These are phyloP conservation scores for Mycena vulgaris DNA, from an alignment of 768 basidiomycete genomes.

Conservation along the genomic window DNA sequence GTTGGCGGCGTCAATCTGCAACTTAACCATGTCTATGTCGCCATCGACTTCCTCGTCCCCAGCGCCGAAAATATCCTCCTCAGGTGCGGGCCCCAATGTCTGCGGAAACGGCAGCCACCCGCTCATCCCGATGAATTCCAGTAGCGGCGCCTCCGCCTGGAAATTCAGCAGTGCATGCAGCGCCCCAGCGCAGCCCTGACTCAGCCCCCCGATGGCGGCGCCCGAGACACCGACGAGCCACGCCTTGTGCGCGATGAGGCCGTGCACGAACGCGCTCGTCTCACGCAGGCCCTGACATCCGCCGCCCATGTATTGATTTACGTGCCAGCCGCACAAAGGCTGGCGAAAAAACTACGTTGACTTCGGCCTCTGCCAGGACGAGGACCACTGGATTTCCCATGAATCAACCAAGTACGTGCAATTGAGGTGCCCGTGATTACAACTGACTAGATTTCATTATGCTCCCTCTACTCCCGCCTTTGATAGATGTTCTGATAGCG, in stretches of 20 bases:
- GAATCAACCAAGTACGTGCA: no score
- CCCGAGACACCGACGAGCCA: slow-evolving; percentile 9
- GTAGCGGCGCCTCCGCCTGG: slow-evolving; percentile 4
- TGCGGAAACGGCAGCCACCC: slow-evolving; percentile 30
- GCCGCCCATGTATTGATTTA: no score
- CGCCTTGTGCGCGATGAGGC: slow-evolving; percentile 16
- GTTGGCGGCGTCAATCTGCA: slow-evolving; percentile 12
- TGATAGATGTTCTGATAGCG: no score
- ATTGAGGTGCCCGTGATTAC: no score
- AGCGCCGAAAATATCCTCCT: slow-evolving; percentile 5
- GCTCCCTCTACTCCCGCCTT: no score
- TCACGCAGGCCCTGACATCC: not conserved
- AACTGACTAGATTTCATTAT: no score
- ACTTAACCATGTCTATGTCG: not conserved
- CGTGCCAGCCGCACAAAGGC: no score
- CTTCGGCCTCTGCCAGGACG: no score
- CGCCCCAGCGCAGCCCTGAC: slow-evolving; percentile 30
- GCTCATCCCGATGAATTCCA: slow-evolving; percentile 30
- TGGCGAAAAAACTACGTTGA: no score
- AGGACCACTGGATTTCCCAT: no score
- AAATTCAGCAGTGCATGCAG: slow-evolving; percentile 31
- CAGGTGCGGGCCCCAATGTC: not conserved
- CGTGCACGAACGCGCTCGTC: slow-evolving; percentile 22
- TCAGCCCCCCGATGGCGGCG: slow-evolving; percentile 26
- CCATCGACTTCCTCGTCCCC: no score